Evolutionary conservation across 352 stramenopile genomes (phyloP), one percentile per base, ranked within the genome.

Genomic region (Globisporangium heterothallicum): DNA sequence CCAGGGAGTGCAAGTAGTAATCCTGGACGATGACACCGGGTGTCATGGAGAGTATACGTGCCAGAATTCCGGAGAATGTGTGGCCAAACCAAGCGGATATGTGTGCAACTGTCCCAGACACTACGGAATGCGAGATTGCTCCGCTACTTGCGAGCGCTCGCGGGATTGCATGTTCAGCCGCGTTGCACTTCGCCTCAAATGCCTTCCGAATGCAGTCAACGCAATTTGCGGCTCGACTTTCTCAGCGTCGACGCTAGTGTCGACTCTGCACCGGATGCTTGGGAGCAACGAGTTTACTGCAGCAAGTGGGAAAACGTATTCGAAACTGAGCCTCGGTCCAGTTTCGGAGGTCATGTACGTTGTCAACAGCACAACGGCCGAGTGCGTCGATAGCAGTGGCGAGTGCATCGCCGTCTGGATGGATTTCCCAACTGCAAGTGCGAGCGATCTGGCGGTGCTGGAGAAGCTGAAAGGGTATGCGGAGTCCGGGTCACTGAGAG

Each of bases 21-120:
- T 86, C 7, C 50, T 73, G 38, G 78, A 90, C 47, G 71, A 88
- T 30, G 78, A 90, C 53, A 90, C 78, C 26, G 78, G 78, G 10
- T 90, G 78, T 48, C 42, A 47, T 16, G 65, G 58, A 12, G 78
- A 90, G 50, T 90, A 85, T 42, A 40, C 62, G 12, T 90, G 78
- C 24, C 26, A 66, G 25, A 84, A 85, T 35, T 48, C 42, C 14
- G 76, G 78, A 12, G 36, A 47, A 2, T 90, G 78, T 48, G 41
- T 70, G 3, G 38, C 42, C 24, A 57, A n/a, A 12, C 54, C 54
- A 13, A 30, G 16, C 0, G 59, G 64, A 9, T 72, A 72, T 51
- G 48, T 74, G 8, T 86, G 74, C 32, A 59, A 53, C 29, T 90
- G 78, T 36, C 64, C 68, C 0, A 44, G 59, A 34, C 74, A 61